Base-by-base conservation (phyloP, 2,329 filamentous ascomycete species). In the Pseudogymnoascus verrucosus region DNA sequence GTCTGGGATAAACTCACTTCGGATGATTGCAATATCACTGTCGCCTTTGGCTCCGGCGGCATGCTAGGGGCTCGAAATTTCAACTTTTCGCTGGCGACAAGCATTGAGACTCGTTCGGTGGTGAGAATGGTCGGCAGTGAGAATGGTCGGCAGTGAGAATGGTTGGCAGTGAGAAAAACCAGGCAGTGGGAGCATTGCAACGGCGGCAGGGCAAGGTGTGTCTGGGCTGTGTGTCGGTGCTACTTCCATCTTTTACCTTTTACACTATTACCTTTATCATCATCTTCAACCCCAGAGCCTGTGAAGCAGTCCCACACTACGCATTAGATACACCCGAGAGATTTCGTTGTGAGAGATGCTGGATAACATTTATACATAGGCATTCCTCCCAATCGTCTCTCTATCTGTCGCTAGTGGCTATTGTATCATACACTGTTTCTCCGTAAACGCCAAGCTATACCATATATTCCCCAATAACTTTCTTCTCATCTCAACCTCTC, bases 381-480 rank as follows among this genome's bases (percentile, higher is more conserved):
- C 31, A 54, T 31, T 19, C n/a, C 26, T 54, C 6, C n/a, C 19
- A 31, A 16, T 54, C 2, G 8, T 54, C 2, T 2, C 7, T 19
- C n/a, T 54, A 31, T 54, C 47, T 31, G 47, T 26, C 26, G 26
- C 47, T 26, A 54, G 47, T 54, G 4, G 47, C n/a, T 31, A 54
- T 54, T 54, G 47, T 54, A 54, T 54, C 47, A 62, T 61, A 44
- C 19, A 63, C 64, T 42, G n/a, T 42, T 28, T 40, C 39, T 59
- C 40, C 40, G 34, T 31, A 14, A 61, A 47, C 47, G 23, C 21
- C 47, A 62, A 62, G 51, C 5, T 37, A 26, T 28, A 34, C 39
- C 39, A 40, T 26, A 28, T 63, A 51, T 66, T 63, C 65, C 64
- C 65, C 51, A 62, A 65, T 65, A 47, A 19, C 16, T 62, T 42